Conservation (phyloP, 768 basidiomycete species). For the Gautieria morchelliformis region DNA sequence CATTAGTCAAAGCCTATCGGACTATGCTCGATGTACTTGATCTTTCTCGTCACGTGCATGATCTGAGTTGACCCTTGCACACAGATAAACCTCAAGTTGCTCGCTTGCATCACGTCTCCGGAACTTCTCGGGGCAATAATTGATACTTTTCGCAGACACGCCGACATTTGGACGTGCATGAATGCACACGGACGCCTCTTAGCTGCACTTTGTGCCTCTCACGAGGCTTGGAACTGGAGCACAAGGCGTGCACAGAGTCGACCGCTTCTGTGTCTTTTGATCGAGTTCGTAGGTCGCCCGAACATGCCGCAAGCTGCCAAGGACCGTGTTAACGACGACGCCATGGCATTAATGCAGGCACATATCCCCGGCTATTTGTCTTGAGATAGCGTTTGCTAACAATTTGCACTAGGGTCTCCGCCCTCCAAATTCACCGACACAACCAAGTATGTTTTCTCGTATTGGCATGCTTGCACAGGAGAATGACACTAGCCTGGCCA, state of each 20-base stretch:
- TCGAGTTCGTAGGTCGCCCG: slow-evolving; percentile 54
- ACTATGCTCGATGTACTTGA: slow-evolving; percentile 56
- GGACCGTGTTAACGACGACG: slow-evolving; percentile 51
- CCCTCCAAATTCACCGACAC: slow-evolving; percentile 7
- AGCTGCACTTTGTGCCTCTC: slow-evolving; percentile 48
- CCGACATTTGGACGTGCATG: slow-evolving; percentile 73
- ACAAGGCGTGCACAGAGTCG: slow-evolving; percentile 54
- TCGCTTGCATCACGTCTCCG: slow-evolving; percentile 41
- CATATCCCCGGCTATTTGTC: slow-evolving; percentile 12
- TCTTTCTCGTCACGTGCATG: slow-evolving; percentile 12
- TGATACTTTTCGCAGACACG: slow-evolving; percentile 63
- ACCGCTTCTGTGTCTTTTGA: slow-evolving; percentile 48
- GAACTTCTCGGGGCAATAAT: slow-evolving; percentile 53
- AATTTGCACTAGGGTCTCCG: not conserved
- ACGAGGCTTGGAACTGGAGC: slow-evolving; percentile 48
- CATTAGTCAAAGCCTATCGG: slow-evolving; percentile 52
- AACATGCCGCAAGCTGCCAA: slow-evolving; percentile 47
- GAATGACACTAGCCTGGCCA: slow-evolving; percentile 43
- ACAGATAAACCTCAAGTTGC: slow-evolving; percentile 29
- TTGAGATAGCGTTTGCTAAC: not conserved
- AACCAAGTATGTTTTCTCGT: slow-evolving; percentile 4
- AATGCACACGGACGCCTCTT: slow-evolving; percentile 47
- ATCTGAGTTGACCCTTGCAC: slow-evolving; percentile 22
- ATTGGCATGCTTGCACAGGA: slow-evolving; percentile 6
- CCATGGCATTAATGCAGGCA: slow-evolving; percentile 53